Base-by-base conservation (phyloP, 2,329 filamentous ascomycete genomes). In the Aspergillus chevalieri region DNA sequence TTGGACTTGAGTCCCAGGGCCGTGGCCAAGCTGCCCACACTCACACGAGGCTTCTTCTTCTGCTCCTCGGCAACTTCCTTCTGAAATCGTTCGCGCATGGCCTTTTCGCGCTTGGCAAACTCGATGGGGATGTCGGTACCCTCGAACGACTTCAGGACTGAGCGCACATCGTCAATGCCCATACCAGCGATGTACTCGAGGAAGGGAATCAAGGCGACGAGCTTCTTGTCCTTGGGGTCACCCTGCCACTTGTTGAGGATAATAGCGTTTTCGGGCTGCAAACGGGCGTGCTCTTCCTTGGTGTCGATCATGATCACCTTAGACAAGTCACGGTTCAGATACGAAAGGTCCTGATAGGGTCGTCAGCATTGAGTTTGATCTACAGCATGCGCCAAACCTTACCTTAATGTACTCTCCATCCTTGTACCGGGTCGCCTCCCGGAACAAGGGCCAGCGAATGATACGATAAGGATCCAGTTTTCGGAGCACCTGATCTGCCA, bases 321-420 rank as follows among this genome's bases (percentile, higher is more conserved):
- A 57, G 87, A 93, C 30, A 96, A 80, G 64, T 95, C 90, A 51
- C 93, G 88, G 76, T 98, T 98, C 44, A 98, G 83, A 73, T 95
- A 97, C 2, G 90, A 90, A n/a, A 98, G 83, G 66, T 98, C 93
- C 89, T 94, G 61, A 34, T 34, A 42, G 14, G 17, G 62, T 47
- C 55, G 53, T 53, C 51, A 57, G 50, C 38, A 17, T 15, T 15
- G 22, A 14, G 12, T 22, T 26, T 42, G 19, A 19, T 17, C 88
- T 56, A 93, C 93, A 56, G 95, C 87, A 21, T 19, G 17, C 17
- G 19, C 6, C 12, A 3, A 38, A 45, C 56, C 74, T 56, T 74
- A 90, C 89, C 84, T 98, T 98, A 72, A 98, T 82, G 64, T 97
- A 91, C 72, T 96, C 88, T 56, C 93, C 93, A 56, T 95, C 87